Evolutionary conservation across 805 yeast species (phyloP).

Genomic region (Cyberlindnera xylosilytica): DNA sequence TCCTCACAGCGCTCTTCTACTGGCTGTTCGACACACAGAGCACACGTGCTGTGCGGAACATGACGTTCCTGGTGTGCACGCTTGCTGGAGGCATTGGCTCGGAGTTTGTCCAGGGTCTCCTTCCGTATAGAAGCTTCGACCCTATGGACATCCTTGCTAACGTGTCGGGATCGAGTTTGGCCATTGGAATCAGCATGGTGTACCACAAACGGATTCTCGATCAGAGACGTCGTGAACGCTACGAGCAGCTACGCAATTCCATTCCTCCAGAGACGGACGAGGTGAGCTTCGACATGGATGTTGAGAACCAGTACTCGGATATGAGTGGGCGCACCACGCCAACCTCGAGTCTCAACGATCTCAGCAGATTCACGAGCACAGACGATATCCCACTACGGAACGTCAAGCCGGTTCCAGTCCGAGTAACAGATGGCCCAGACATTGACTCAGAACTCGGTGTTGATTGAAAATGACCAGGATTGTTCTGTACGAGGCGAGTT

Average conservation of each 20-base stretch:
- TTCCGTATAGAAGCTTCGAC: slow-evolving; percentile 49
- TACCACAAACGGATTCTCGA: slow-evolving; percentile 25
- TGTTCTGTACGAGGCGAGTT: too few species aligned
- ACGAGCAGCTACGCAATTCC: slow-evolving; percentile 25
- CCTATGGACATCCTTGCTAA: slow-evolving; percentile 41
- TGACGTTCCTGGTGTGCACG: slow-evolving; percentile 43
- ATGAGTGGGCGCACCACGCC: slow-evolving; percentile 12
- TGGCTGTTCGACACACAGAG: slow-evolving; percentile 39
- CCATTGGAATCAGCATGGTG: slow-evolving; percentile 15
- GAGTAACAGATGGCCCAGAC: neutral
- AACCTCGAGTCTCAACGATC: slow-evolving; percentile 19
- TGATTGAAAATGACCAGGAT: slow-evolving; percentile 14
- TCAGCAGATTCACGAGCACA: slow-evolving; percentile 24
- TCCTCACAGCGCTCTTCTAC: slow-evolving; percentile 47
- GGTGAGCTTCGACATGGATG: slow-evolving; percentile 24
- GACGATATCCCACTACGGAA: slow-evolving; percentile 21
- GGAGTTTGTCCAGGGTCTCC: slow-evolving; percentile 47
- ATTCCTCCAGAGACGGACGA: slow-evolving; percentile 27
- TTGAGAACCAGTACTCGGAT: slow-evolving; percentile 15
- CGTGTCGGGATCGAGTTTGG: slow-evolving; percentile 28
- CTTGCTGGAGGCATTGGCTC: slow-evolving; percentile 46
- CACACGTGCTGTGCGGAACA: slow-evolving; percentile 29
- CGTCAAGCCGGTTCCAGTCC: slow-evolving; percentile 19
- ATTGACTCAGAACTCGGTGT: slow-evolving; percentile 22
- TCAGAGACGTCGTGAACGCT: slow-evolving; percentile 21